Evolutionary conservation across 352 stramenopile species (phyloP), one percentile per base, ranked within the genome.

Genomic region (Paralagenidium karlingii): DNA sequence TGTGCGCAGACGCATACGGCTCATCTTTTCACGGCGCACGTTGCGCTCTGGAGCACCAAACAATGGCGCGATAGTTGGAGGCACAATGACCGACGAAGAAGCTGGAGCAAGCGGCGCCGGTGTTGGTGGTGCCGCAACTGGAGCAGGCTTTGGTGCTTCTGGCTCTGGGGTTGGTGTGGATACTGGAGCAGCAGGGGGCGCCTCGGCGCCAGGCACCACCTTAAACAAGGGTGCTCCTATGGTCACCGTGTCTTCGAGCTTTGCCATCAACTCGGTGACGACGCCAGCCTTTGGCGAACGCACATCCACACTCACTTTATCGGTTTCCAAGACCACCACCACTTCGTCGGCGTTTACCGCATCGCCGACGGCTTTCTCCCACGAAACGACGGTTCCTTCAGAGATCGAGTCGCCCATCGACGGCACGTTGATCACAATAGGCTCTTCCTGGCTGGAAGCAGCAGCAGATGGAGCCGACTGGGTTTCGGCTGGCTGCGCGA

Each of bases 21-120:
- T 98, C 93, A 99, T 98, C 79, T 99, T 99, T 30, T 97, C 94
- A n/a, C 70, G 68, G 53, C 62, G 71, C 53, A 58, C 63, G 5
- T 45, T 50, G 37, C 76, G 76, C 28, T 77, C 56, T 0, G 63
- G 44, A 18, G 60, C 63, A 18, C 62, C 58, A 34, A 75, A 49
- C 39, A 86, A 45, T 30, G 71, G 71, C 67, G 33, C 51, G 51
- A 34, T 49, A 54, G 24, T 40, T 34, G 11, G 58, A 53, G 8
- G 48, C 22, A 29, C 54, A 16, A 33, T 55, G 29, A 40, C 37
- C 32, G 27, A 34, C 20, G 20, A 47, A 8, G 38, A 31, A 13
- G 8, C 33, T 32, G 11, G 28, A 11, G 15, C 28, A 32, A 15
- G 28, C 28, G 28, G 11, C 28, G 25, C 39, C 8, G 21, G 33